Conservation (phyloP, 108 stramenopile species). For the Cylindrotheca fusiformis region DNA sequence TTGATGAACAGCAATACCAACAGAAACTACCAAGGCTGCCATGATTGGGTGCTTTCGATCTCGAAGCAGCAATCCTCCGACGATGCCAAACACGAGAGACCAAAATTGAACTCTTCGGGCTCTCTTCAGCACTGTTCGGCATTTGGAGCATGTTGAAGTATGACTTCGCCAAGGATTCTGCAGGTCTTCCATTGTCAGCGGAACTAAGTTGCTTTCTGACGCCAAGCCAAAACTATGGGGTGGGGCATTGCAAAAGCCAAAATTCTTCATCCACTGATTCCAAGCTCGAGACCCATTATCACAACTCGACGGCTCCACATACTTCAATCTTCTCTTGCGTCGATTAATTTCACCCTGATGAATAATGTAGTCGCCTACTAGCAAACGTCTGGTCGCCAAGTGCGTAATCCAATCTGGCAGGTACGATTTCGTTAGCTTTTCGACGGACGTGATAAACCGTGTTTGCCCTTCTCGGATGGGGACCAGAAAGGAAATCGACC, state of each 20-base stretch:
- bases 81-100: neutral
- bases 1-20: neutral
- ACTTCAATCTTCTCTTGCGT: neutral
- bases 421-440: slow-evolving; percentile 2
- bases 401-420: slow-evolving; percentile 5
- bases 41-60: neutral
- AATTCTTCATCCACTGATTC: neutral
- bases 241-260: neutral
- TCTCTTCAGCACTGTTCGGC: neutral
- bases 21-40: neutral
- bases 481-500: neutral
- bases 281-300: neutral
- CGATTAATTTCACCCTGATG: neutral
- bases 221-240: neutral
- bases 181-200: neutral
- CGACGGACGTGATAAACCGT: neutral
- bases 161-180: neutral
- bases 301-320: neutral
- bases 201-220: neutral
- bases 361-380: slow-evolving; percentile 1
- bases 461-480: neutral
- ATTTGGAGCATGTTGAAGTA: neutral
- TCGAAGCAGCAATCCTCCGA: neutral
- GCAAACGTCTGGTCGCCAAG: slow-evolving; percentile 4
- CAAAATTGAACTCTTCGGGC: neutral